Evolutionary conservation across 2,329 filamentous ascomycete genomes (phyloP).

Genomic region (Calonectria hongkongensis): DNA sequence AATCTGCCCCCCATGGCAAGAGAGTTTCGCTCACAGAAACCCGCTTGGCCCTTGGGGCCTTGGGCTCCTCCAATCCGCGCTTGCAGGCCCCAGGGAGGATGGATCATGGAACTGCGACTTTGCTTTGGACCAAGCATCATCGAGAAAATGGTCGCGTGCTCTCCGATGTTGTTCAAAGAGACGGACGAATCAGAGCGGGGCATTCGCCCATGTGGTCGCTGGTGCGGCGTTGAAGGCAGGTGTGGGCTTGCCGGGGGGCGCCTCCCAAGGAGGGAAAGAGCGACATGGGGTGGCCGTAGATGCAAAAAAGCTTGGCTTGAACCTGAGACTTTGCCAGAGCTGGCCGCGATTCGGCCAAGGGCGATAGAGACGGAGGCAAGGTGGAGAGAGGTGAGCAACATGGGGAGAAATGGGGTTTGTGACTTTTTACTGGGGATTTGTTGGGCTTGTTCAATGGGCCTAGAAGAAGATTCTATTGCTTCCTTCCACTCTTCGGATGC

Average conservation of each 20-base stretch:
- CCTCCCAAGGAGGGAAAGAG: conserved; percentile 42
- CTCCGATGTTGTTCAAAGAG: conserved; percentile 58
- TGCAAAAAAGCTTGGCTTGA: conserved; percentile 49
- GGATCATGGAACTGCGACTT: conserved; percentile 43
- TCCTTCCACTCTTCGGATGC: neutral
- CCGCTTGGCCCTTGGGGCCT: conserved; percentile 48
- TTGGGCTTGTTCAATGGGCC: conserved; percentile 1
- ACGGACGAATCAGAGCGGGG: conserved; percentile 59
- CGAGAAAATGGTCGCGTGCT: conserved; percentile 67
- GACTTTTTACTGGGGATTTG: neutral
- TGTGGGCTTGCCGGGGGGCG: conserved; percentile 47
- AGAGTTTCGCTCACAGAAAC: conserved; percentile 49
- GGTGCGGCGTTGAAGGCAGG: conserved; percentile 45
- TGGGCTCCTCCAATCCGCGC: conserved; percentile 49
- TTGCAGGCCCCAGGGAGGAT: conserved; percentile 31
- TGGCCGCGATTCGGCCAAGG: neutral
- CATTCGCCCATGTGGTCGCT: conserved; percentile 60
- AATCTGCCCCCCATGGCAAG: conserved; percentile 39
- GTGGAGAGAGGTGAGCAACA: neutral
- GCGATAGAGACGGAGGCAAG: conserved; percentile 23
- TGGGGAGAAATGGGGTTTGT: conserved; percentile 12
- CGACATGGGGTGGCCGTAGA: conserved; percentile 22
- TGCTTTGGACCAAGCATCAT: conserved; percentile 65
- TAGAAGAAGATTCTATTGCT: neutral
- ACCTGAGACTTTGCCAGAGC: conserved; percentile 29